These are phyloP conservation scores for Chloranthus sessilifolius DNA, from an alignment of 164 flowering plant species.

Conservation along the genomic window DNA sequence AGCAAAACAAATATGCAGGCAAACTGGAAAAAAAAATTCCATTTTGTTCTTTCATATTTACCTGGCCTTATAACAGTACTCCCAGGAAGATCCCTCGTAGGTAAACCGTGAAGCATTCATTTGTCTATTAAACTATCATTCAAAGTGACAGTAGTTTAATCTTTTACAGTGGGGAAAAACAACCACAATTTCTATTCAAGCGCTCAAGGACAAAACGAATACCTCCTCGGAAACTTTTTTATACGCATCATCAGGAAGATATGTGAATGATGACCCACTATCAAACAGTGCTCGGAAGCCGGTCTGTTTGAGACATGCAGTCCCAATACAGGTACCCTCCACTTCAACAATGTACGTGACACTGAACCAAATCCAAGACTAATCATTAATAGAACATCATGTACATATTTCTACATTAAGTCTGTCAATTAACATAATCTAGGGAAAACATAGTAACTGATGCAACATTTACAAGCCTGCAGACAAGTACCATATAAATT, in stretches of 20 bases:
- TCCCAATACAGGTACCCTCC: constrained; percentile 62
- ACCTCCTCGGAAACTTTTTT: constrained; percentile 62
- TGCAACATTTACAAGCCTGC: too few species aligned
- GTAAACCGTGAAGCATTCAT: constrained; percentile 47
- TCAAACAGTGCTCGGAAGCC: constrained; percentile 63
- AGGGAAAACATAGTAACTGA: too few species aligned
- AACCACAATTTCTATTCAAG: not conserved
- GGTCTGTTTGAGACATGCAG: constrained; percentile 51
- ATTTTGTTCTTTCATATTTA: constrained; percentile 15
- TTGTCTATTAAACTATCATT: constrained; percentile 63
- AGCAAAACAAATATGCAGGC: not conserved
- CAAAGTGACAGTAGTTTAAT: not conserved
- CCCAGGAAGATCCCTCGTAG: constrained; percentile 62
- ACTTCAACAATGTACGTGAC: constrained; percentile 65
- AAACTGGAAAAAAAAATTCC: too few species aligned
- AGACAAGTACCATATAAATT: too few species aligned
- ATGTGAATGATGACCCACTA: constrained; percentile 89
- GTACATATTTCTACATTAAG: too few species aligned
- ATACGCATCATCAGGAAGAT: constrained; percentile 57
- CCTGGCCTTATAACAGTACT: constrained; percentile 85
- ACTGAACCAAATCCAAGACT: constrained; percentile 33
- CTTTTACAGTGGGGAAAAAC: not conserved
- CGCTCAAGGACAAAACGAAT: constrained; percentile 6
- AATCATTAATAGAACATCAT: constrained; percentile 3
- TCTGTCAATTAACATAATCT: too few species aligned